Evolutionary conservation across 495 filamentous ascomycete species (phyloP), one percentile per base, ranked within the genome.

Genomic region (Penicillium arizonense): DNA sequence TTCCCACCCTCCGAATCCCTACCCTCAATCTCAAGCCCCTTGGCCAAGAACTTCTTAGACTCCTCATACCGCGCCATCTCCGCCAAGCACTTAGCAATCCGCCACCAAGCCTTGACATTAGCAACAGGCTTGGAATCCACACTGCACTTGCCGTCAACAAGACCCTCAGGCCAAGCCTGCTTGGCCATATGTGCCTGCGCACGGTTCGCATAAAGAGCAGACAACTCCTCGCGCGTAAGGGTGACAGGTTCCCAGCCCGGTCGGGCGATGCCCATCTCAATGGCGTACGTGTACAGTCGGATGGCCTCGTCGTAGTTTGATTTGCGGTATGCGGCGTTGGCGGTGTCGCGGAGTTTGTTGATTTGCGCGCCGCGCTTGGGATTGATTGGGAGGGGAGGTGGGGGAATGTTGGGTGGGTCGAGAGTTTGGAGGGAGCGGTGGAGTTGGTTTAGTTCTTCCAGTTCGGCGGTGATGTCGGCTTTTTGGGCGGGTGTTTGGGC

Each of bases 81-180:
- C 46, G 84, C 69, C 65, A 96, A 74, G 69, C 86, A 91, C 74
- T 82, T 84, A 8, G 87, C 91, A 55, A 88, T 74, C 41, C 93
- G 74, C 85, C 89, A 97, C 88, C 91, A 97, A 3, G 87, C 92
- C 84, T 97, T 97, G 6, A 88, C 84, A 72, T 98, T 97, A 26
- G 86, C 90, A 38, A 81, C 75, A 47, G 83, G 77, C 83, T 95
- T 96, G 50, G 87, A 82, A 73, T 96, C 93, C n/a, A 96, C 87
- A 62, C 88, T 93, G 5, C 78, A 74, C 75, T 91, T 85, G n/a
- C 89, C 89, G 74, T 98, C 94, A 3, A 86, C 73, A 20, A 87
- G 77, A 3, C 79, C 94, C 77, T 94, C 90, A 5, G 87, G 74
- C 91, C 92, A 98, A 39, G 78, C 75, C 70, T 80, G 77, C 67